Evolutionary conservation across 2,329 filamentous ascomycete genomes (phyloP), one percentile per base, ranked within the genome.

Genomic region (Fusarium concolor): DNA sequence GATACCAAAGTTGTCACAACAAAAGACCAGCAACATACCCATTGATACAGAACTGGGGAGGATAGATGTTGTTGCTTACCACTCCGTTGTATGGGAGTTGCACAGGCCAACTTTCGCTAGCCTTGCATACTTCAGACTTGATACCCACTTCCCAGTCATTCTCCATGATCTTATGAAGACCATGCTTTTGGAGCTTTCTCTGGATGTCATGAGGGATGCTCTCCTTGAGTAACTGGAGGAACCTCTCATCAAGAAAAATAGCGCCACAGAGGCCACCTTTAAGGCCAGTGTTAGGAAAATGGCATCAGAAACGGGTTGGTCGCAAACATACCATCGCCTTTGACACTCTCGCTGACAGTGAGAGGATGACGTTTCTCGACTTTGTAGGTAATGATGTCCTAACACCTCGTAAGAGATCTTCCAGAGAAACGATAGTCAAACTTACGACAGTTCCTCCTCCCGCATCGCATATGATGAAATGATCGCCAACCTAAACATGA

Each of bases 331-430:
- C 81, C 80, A 20, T 79, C 72, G 1, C 82, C 82, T 31, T 73
- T 71, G 1, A 82, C 78, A 0, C 75, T 73, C 26, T 84, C 82
- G 2, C 71, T 63, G 0, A 84, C 67, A 0, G 49, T 51, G 22
- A 81, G 70, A 0, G 79, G 78, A 0, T 71, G 12, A 2, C 65
- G 51, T 0, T 47, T 65, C 0, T 51, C 49, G 10, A 81, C 65
- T 17, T 72, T 72, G 44, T 84, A 83, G 15, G 75, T 81, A 45
- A 83, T 81, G 11, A 83, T 67, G 11, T 83, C 80, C 79, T 43
- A 8, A 2, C 33, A 6, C 7, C 5, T 10, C 22, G 44, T 62
- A 18, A 62, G 45, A 39, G 24, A 11, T 6, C 3, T 4, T 37
- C 20, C 18, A 9, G n/a, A 14, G 15, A 10, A 43, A 8, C 9